Evolutionary conservation across 805 yeast genomes (phyloP).

Genomic region (Alloascoidea hylecoeti): DNA sequence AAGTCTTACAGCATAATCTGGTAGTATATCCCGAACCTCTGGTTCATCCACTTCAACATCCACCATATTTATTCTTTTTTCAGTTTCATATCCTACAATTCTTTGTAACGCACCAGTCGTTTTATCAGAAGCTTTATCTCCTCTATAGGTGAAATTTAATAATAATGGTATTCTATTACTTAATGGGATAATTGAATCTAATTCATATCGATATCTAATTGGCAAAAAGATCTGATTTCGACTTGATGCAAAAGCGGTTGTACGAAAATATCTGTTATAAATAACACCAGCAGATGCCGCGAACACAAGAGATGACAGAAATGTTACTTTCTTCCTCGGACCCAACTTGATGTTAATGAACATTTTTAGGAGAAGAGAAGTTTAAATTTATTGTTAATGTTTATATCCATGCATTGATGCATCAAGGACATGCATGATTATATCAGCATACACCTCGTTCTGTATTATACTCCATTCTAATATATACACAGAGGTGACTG

Average conservation of each 20-base stretch:
- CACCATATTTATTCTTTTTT: constrained; percentile 42
- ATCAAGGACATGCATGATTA: no score
- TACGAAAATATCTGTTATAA: no score
- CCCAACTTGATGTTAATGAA: no score
- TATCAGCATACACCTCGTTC: no score
- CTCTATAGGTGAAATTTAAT: constrained; percentile 56
- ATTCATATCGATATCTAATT: constrained; percentile 41
- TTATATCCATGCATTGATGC: no score
- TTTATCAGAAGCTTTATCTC: constrained; percentile 46
- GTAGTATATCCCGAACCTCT: constrained; percentile 42
- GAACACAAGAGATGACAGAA: no score
- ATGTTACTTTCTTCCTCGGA: no score
- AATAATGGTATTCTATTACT: constrained; percentile 43
- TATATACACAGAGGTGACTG: no score
- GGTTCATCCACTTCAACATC: constrained; percentile 60
- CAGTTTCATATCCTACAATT: constrained; percentile 32
- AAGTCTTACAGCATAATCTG: constrained; percentile 35
- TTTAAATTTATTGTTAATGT: no score
- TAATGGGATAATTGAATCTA: constrained; percentile 33
- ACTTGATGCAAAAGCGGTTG: constrained; percentile 2
- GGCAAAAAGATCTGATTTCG: constrained; percentile 34
- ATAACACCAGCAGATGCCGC: no score
- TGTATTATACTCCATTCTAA: no score
- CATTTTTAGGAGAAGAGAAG: no score
- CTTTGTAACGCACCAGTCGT: constrained; percentile 48